These are phyloP conservation scores for Pseudocercospora fijiensis DNA, from an alignment of 2,329 filamentous ascomycete genomes.

Conservation along the genomic window DNA sequence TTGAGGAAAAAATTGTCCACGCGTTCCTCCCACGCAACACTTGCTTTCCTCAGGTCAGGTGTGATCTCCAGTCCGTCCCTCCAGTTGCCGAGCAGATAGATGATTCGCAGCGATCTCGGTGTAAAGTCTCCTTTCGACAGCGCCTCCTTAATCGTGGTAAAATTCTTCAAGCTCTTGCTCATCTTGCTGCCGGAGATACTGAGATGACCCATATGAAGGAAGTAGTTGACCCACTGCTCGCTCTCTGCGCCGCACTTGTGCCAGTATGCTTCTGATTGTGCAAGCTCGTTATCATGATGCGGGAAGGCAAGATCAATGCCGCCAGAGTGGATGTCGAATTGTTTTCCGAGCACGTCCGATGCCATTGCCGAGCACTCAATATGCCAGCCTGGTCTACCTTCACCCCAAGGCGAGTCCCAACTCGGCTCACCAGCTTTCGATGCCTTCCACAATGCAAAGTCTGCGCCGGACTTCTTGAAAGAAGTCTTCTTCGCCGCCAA, in stretches of 20 bases:
- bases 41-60: slow-evolving; percentile 65
- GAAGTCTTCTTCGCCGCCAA: slow-evolving; percentile 55
- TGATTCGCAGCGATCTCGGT: slow-evolving; percentile 73
- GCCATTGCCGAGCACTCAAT: slow-evolving; percentile 98
- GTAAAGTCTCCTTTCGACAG: slow-evolving; percentile 69
- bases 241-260: slow-evolving; percentile 42
- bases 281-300: slow-evolving; percentile 89
- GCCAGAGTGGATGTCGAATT: slow-evolving; percentile 91
- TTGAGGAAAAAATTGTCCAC: slow-evolving; percentile 70
- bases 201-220: slow-evolving; percentile 91
- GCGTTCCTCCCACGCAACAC: slow-evolving; percentile 75
- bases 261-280: slow-evolving; percentile 87
- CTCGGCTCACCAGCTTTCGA: slow-evolving; percentile 88
- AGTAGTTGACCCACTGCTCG: slow-evolving; percentile 87
- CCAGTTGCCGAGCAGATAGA: slow-evolving; percentile 86
- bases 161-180: slow-evolving; percentile 95
- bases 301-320: slow-evolving; percentile 90
- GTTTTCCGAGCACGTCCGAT: slow-evolving; percentile 76
- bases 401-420: slow-evolving; percentile 86
- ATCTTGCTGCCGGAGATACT: slow-evolving; percentile 90
- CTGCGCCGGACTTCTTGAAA: slow-evolving; percentile 72
- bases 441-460: slow-evolving; percentile 93
- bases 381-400: slow-evolving; percentile 89
- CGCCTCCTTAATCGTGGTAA: slow-evolving; percentile 86
- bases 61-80: slow-evolving; percentile 90